Percentiles rank a stretch among this genome's conserved stretches.
These are phyloP conservation scores for Trifolium pratense DNA, from an alignment of 306 rosid species.

Conservation along the genomic window DNA sequence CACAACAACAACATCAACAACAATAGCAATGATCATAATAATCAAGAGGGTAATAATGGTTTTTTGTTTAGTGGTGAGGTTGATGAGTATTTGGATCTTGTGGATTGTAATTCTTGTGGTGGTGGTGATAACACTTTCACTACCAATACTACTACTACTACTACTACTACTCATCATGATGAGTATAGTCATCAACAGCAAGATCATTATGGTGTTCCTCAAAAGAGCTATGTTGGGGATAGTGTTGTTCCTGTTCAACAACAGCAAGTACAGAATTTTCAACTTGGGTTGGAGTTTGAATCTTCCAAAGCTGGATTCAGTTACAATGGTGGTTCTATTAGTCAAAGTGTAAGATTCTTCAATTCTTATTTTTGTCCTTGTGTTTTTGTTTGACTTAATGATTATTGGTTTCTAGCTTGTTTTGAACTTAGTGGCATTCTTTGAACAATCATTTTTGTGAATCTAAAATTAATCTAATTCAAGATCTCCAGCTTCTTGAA, in stretches of 20 bases:
- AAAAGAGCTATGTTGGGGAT: constrained; percentile 59
- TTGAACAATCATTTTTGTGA: not conserved
- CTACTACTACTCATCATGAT: constrained; percentile 21
- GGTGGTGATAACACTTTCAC: constrained; percentile 33
- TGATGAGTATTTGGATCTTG: constrained; percentile 85
- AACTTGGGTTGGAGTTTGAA: constrained; percentile 67
- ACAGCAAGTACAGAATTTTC: constrained; percentile 55
- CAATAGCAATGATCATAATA: constrained; percentile 22
- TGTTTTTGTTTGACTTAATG: not conserved
- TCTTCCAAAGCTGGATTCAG: constrained; percentile 61
- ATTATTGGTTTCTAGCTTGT: not conserved
- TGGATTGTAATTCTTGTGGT: constrained; percentile 67
- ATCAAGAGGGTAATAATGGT: constrained; percentile 49
- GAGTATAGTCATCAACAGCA: constrained; percentile 33
- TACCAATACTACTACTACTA: not conserved
- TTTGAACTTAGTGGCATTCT: not conserved
- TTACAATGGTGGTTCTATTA: constrained; percentile 62
- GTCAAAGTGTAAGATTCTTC: constrained; percentile 65
- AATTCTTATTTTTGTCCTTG: not conserved
- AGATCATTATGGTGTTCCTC: constrained; percentile 48
- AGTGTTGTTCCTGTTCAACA: constrained; percentile 84
- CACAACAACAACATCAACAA: not conserved
- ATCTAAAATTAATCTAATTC: constrained; percentile 4
- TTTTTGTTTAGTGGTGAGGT: constrained; percentile 72
- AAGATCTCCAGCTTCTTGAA: not conserved